These are phyloP conservation scores for Gynochthodes officinalis DNA, from an alignment of 257 asterid species.

Conservation along the genomic window DNA sequence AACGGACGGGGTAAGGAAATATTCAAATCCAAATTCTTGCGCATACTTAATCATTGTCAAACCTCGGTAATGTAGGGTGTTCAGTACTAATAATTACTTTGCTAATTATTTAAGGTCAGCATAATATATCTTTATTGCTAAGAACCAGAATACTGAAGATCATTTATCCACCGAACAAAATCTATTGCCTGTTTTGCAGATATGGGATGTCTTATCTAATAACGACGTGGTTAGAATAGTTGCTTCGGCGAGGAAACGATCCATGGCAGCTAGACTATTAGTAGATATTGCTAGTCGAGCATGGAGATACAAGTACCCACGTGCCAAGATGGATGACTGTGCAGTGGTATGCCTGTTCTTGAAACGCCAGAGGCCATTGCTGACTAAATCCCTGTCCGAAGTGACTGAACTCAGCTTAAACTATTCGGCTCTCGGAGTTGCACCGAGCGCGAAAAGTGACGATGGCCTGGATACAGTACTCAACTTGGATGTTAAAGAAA, in stretches of 20 bases:
- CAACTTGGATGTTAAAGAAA: conserved; percentile 31
- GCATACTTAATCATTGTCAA: no score
- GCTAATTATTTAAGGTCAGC: neutral
- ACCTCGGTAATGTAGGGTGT: no score
- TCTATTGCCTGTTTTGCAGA: no score
- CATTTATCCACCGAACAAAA: neutral
- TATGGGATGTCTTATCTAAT: conserved; percentile 84
- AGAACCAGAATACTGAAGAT: neutral
- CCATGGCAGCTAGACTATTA: conserved; percentile 55
- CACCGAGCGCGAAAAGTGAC: conserved; percentile 36
- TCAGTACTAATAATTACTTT: neutral
- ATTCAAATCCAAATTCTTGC: no score
- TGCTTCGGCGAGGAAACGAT: conserved; percentile 55
- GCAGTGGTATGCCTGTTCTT: conserved; percentile 67
- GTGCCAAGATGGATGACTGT: conserved; percentile 71
- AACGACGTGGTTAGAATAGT: conserved; percentile 58
- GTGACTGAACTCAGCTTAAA: conserved; percentile 39
- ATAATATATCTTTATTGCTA: neutral
- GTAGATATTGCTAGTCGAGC: conserved; percentile 60
- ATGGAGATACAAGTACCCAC: conserved; percentile 65
- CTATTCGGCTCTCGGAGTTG: conserved; percentile 31
- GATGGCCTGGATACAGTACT: conserved; percentile 79
- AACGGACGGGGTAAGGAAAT: conserved; percentile 93
- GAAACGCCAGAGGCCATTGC: conserved; percentile 45
- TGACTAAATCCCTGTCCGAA: conserved; percentile 50